These are phyloP conservation scores for Craterostigma plantagineum DNA, from an alignment of 257 asterid genomes.

Conservation along the genomic window DNA sequence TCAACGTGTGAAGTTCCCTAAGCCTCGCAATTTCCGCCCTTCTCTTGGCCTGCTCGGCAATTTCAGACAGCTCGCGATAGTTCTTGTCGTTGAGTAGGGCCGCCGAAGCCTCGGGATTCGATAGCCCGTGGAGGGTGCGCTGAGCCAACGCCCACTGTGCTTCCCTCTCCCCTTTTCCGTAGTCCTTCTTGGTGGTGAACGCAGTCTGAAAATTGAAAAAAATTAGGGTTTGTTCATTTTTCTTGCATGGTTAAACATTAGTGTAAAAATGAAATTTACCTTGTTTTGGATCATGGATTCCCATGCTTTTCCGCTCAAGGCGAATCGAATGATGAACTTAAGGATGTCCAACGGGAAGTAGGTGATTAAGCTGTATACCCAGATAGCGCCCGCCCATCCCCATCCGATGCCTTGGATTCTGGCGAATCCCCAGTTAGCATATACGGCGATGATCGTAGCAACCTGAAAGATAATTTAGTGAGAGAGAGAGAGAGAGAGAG, in stretches of 20 bases:
- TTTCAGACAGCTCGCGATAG: slow-evolving; percentile 30
- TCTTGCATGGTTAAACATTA: not conserved
- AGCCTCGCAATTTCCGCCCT: slow-evolving; percentile 81
- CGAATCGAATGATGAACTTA: slow-evolving; percentile 48
- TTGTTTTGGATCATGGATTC: slow-evolving; percentile 59
- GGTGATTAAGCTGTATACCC: slow-evolving; percentile 56
- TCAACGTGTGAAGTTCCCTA: slow-evolving; percentile 67
- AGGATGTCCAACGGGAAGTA: slow-evolving; percentile 70
- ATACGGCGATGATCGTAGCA: slow-evolving; percentile 57
- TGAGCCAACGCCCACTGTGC: slow-evolving; percentile 82
- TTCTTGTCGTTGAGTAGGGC: slow-evolving; percentile 21
- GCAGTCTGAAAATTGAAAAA: too few relatives aligned
- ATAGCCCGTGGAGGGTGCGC: slow-evolving; percentile 66
- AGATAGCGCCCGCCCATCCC: slow-evolving; percentile 79
- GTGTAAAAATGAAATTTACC: slow-evolving; percentile 15
- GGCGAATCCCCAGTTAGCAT: slow-evolving; percentile 57
- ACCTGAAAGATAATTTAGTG: slow-evolving; percentile 14
- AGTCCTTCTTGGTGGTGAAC: slow-evolving; percentile 74
- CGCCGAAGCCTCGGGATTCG: slow-evolving; percentile 13
- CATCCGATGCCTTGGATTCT: slow-evolving; percentile 72
- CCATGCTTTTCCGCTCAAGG: slow-evolving; percentile 68
- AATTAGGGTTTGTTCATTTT: too few relatives aligned
- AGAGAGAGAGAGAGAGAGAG: not conserved
- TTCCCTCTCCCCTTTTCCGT: slow-evolving; percentile 66
- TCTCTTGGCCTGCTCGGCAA: slow-evolving; percentile 64